Evolutionary conservation across 345 rosid genomes (phyloP).

Genomic region (Hibiscus syriacus): DNA sequence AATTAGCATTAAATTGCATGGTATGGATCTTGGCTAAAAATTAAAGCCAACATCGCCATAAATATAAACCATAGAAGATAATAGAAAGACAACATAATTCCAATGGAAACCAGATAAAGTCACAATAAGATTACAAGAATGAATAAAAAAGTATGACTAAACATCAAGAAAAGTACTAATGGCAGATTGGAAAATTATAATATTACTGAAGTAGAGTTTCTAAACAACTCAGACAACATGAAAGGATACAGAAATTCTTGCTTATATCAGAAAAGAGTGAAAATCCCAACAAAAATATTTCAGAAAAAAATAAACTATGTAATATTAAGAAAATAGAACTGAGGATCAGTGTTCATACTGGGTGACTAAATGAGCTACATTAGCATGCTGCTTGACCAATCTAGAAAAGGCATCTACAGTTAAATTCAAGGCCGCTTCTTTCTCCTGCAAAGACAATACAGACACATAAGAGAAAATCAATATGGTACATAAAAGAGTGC

Average conservation of each 20-base stretch:
- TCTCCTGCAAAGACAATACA: constrained; percentile 66
- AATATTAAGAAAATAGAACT: neutral
- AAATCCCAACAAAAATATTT: neutral
- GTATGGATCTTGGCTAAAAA: neutral
- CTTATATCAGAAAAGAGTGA: neutral
- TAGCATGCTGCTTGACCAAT: constrained; percentile 91
- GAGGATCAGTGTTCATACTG: constrained; percentile 44
- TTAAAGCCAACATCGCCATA: neutral
- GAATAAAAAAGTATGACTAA: neutral
- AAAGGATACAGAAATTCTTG: neutral
- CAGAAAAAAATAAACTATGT: constrained; percentile 3
- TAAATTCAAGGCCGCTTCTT: constrained; percentile 90
- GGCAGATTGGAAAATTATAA: neutral
- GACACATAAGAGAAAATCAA: neutral
- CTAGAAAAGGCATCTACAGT: constrained; percentile 92
- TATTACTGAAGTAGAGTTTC: neutral
- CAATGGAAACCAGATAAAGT: constrained; percentile 2
- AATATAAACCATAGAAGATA: neutral
- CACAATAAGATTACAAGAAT: constrained; percentile 2
- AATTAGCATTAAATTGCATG: neutral
- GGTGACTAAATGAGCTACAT: constrained; percentile 90
- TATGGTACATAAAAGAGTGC: neutral
- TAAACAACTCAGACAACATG: neutral
- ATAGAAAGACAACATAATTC: neutral
- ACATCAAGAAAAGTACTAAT: neutral